Conservation (phyloP, 768 basidiomycete species). For the Hirschioporus abietinus region DNA sequence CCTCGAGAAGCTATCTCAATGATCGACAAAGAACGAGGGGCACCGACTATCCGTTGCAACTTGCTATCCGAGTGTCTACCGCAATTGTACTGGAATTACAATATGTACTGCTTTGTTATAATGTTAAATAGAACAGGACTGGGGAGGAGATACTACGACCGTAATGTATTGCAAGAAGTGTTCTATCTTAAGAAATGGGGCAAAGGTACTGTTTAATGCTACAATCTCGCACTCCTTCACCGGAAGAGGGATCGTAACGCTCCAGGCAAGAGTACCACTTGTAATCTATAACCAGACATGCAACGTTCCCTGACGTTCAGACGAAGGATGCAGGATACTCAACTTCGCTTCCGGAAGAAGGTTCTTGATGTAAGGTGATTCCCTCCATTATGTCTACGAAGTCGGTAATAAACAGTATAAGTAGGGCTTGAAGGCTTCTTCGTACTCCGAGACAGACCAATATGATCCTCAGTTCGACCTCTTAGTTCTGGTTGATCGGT, state of each 20-base stretch:
- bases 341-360: no score
- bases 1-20: background rate
- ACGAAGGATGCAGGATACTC: no score
- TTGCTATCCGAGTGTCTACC: background rate
- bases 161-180: background rate
- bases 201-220: constrained; percentile 1
- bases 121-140: background rate
- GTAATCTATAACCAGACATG: constrained; percentile 61
- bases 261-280: constrained; percentile 88
- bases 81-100: background rate
- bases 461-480: no score
- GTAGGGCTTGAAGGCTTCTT: no score
- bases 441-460: no score
- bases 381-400: no score
- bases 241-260: constrained; percentile 62
- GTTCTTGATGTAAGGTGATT: no score
- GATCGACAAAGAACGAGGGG: background rate
- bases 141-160: background rate
- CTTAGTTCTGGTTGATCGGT: no score
- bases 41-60: background rate
- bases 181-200: background rate
- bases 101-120: background rate
- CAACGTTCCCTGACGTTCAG: no score
- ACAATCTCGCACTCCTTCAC: constrained; percentile 8
- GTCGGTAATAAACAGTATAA: no score